These are phyloP conservation scores for Xerocomus spinulosus DNA, from an alignment of 768 basidiomycete genomes.

Conservation along the genomic window DNA sequence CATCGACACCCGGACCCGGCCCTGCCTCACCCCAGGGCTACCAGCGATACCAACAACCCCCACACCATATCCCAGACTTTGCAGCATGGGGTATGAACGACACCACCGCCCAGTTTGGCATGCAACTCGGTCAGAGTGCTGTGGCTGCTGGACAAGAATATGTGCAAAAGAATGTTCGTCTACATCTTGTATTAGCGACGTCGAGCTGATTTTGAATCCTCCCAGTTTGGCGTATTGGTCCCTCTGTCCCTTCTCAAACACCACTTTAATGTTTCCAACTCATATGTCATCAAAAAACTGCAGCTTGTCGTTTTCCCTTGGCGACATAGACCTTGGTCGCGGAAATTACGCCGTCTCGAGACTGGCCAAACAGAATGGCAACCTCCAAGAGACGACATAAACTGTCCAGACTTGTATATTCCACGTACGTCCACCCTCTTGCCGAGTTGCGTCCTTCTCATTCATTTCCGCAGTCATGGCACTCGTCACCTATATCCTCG, in stretches of 20 bases:
- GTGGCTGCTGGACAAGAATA: constrained; percentile 94
- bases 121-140: constrained; percentile 91
- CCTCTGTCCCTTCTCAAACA: constrained; percentile 77
- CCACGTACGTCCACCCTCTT: constrained; percentile 51
- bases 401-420: constrained; percentile 95
- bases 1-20: constrained; percentile 65
- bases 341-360: constrained; percentile 63
- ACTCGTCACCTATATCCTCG: constrained; percentile 89
- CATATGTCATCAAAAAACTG: constrained; percentile 89
- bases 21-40: constrained; percentile 57
- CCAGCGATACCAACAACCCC: constrained; percentile 34
- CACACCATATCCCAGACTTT: constrained; percentile 41
- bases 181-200: background rate
- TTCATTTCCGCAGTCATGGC: constrained; percentile 70
- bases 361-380: constrained; percentile 70
- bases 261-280: constrained; percentile 94
- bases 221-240: constrained; percentile 74
- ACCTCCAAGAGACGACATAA: constrained; percentile 89
- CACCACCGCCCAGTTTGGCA: constrained; percentile 91
- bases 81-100: constrained; percentile 85
- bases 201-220: background rate
- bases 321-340: constrained; percentile 84
- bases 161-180: constrained; percentile 84
- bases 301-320: constrained; percentile 91
- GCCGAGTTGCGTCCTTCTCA: constrained; percentile 2